Evolutionary conservation across 164 flowering plant genomes (phyloP).

Genomic region (Annona squamosa): DNA sequence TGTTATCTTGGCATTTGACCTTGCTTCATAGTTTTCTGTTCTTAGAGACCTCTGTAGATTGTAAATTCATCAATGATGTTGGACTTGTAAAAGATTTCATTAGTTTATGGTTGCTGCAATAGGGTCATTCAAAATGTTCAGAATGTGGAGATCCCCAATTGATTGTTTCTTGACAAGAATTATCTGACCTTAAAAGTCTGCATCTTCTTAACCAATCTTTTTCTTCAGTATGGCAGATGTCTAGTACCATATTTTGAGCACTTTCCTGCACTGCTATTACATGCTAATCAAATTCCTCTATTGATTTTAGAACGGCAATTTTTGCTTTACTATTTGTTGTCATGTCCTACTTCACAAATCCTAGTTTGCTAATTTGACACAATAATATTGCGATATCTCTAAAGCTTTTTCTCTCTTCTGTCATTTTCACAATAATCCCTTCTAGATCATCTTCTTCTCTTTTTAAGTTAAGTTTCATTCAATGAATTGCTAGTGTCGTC

Average conservation of each 20-base stretch:
- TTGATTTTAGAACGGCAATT: no score
- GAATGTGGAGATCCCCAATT: background rate
- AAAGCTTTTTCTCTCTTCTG: no score
- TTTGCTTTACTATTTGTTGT: no score
- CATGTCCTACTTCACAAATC: no score
- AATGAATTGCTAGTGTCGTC: background rate
- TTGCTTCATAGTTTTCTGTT: background rate
- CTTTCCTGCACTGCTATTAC: no score
- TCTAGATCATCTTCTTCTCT: background rate
- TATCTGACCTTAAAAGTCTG: background rate
- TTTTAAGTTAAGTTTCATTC: background rate
- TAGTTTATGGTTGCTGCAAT: background rate
- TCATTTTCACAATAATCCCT: no score
- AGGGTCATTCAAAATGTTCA: background rate
- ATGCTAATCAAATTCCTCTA: no score
- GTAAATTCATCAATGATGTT: background rate
- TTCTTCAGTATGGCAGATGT: no score
- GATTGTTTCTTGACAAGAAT: background rate
- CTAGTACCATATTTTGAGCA: no score
- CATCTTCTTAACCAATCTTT: no score
- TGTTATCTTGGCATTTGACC: background rate
- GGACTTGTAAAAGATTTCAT: background rate
- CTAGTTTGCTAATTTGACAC: no score
- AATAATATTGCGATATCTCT: no score
- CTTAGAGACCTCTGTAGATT: background rate